Percentiles rank a stretch among this genome's conserved stretches.
These are phyloP conservation scores for Omphalotus guepiniiformis DNA, from an alignment of 768 basidiomycete species.

Conservation along the genomic window DNA sequence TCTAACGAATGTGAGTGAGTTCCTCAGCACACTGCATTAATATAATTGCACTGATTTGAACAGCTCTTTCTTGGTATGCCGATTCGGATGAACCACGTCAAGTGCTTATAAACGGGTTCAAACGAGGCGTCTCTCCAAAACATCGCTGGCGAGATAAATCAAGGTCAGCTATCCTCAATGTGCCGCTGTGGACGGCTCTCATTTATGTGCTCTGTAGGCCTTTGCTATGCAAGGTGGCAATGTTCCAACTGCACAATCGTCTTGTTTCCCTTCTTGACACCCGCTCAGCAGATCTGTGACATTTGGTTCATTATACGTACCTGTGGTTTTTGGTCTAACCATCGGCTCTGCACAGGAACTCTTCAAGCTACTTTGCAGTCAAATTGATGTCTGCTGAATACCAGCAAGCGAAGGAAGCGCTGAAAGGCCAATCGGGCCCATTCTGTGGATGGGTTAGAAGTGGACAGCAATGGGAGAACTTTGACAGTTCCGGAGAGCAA, in stretches of 20 bases:
- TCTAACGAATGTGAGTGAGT: slow-evolving; percentile 64
- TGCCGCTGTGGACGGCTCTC: background rate
- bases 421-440: slow-evolving; percentile 3
- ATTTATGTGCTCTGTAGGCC: background rate
- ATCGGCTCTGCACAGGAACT: background rate
- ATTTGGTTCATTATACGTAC: background rate
- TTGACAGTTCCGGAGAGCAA: no score
- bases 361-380: background rate
- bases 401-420: background rate
- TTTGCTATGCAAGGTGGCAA: background rate
- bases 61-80: slow-evolving; percentile 72
- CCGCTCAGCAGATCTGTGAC: background rate
- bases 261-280: background rate
- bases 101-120: slow-evolving; percentile 75
- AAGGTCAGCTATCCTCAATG: slow-evolving; percentile 36
- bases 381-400: background rate
- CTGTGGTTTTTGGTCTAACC: background rate
- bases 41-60: slow-evolving; percentile 3
- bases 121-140: slow-evolving; percentile 71
- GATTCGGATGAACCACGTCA: slow-evolving; percentile 46
- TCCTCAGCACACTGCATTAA: background rate
- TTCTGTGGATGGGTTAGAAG: slow-evolving; percentile 4
- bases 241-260: slow-evolving; percentile 3
- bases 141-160: slow-evolving; percentile 59
- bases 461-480: no score